Conservation (phyloP, 352 stramenopile genomes). For the Lagenidium sp. region DNA sequence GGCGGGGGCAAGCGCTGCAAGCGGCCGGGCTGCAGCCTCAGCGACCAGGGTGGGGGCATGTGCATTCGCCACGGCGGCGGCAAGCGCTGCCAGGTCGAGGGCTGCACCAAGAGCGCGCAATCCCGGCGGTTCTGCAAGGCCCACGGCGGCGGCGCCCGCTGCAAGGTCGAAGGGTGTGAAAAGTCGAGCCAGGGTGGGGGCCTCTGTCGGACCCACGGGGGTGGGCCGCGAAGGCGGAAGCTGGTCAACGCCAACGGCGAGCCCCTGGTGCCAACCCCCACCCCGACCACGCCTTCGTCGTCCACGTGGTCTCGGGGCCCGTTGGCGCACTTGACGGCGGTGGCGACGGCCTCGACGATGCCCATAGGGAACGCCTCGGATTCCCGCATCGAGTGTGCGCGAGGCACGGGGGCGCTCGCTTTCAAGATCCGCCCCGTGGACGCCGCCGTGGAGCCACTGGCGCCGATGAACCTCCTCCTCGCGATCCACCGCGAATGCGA, state of each 20-base stretch:
- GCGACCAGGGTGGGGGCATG: slow-evolving; percentile 15
- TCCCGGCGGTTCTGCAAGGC: slow-evolving; percentile 49
- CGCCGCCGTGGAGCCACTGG: background rate
- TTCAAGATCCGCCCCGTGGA: slow-evolving; percentile 7
- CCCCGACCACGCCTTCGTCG: too few relatives aligned
- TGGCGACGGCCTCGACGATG: slow-evolving; percentile 1
- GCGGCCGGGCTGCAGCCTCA: slow-evolving; percentile 7
- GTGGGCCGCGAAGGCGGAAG: slow-evolving; percentile 14
- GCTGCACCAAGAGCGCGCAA: slow-evolving; percentile 43
- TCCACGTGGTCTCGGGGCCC: background rate
- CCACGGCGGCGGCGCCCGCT: slow-evolving; percentile 35
- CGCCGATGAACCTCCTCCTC: background rate
- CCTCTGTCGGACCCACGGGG: slow-evolving; percentile 35
- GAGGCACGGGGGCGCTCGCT: slow-evolving; percentile 2
- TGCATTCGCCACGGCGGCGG: slow-evolving; percentile 77
- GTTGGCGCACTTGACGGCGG: slow-evolving; percentile 1
- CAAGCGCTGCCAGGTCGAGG: slow-evolving; percentile 36
- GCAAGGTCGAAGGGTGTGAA: slow-evolving; percentile 21
- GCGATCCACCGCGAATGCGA: background rate
- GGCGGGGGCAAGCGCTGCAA: slow-evolving; percentile 5
- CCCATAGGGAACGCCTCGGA: slow-evolving; percentile 1
- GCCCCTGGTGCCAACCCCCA: slow-evolving; percentile 1
- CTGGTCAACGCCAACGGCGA: slow-evolving; percentile 1
- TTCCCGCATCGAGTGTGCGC: slow-evolving; percentile 6
- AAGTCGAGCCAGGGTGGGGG: slow-evolving; percentile 40